Conservation (phyloP, 139 green algal species). For the Tetratostichococcus sp. region DNA sequence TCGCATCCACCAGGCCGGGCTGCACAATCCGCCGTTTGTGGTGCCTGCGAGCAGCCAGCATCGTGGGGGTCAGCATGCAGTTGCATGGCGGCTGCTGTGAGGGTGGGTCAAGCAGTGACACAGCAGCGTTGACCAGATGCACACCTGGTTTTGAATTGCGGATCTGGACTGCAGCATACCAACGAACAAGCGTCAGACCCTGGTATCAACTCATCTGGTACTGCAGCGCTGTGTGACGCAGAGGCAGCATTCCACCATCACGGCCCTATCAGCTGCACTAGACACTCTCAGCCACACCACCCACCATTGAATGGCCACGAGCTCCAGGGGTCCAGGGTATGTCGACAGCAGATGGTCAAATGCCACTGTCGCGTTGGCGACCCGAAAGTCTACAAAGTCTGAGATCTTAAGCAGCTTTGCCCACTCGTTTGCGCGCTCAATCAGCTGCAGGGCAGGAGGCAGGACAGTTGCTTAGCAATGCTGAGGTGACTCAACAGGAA, state of each 20-base stretch:
- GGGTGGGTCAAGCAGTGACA: too few relatives aligned
- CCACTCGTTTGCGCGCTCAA: slow-evolving; percentile 76
- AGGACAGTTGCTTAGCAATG: too few relatives aligned
- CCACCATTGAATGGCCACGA: slow-evolving; percentile 54
- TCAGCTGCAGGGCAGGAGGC: slow-evolving; percentile 53
- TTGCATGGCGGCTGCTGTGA: neutral
- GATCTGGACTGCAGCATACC: slow-evolving; percentile 31
- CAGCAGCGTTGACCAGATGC: too few relatives aligned
- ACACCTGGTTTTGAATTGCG: slow-evolving; percentile 17
- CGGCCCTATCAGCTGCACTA: too few relatives aligned
- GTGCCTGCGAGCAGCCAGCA: too few relatives aligned
- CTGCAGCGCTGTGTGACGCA: too few relatives aligned
- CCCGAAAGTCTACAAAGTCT: slow-evolving; percentile 53
- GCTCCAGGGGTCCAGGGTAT: slow-evolving; percentile 65
- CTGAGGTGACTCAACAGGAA: too few relatives aligned
- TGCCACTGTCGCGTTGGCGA: slow-evolving; percentile 77
- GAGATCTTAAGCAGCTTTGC: slow-evolving; percentile 33
- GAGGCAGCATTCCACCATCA: too few relatives aligned
- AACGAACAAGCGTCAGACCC: slow-evolving; percentile 67
- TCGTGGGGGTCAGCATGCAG: too few relatives aligned
- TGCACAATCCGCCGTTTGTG: slow-evolving; percentile 4
- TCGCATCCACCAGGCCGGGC: neutral
- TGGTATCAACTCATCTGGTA: too few relatives aligned
- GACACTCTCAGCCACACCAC: slow-evolving; percentile 79
- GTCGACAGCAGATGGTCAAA: slow-evolving; percentile 47